Percentiles rank a stretch among this genome's conserved stretches.
Conservation (phyloP, 805 yeast species). For the Zygosaccharomyces bisporus region DNA sequence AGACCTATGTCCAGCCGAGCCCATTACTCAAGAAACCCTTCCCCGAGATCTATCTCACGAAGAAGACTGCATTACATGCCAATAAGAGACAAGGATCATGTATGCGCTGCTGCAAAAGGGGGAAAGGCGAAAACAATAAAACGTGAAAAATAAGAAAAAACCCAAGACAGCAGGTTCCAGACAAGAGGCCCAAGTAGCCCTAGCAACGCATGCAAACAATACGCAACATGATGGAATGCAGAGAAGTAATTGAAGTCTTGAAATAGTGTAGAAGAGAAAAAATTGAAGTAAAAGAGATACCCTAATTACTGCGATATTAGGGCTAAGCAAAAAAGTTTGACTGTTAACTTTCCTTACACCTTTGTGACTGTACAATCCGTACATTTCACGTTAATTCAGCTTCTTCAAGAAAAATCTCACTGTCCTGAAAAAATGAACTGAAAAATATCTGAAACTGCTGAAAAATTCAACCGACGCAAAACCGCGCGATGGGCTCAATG, state of each 20-base stretch:
- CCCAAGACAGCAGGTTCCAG: too few relatives aligned
- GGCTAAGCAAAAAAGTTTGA: background rate
- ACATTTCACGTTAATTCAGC: background rate
- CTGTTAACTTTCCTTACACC: background rate
- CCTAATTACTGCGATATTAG: background rate
- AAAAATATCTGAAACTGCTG: background rate
- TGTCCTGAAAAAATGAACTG: background rate
- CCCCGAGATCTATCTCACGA: too few relatives aligned
- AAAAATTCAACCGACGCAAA: constrained; percentile 5
- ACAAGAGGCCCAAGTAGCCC: background rate
- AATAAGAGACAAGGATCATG: too few relatives aligned
- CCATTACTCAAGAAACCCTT: background rate
- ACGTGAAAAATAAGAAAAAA: background rate
- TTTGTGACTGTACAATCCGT: background rate
- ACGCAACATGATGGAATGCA: background rate
- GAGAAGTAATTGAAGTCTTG: background rate
- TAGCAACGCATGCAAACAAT: background rate
- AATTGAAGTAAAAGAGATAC: background rate
- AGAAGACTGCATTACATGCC: too few relatives aligned
- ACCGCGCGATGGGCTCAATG: constrained; percentile 1
- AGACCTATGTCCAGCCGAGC: background rate
- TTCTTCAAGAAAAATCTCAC: background rate
- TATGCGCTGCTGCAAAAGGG: background rate
- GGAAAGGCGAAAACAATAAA: background rate
- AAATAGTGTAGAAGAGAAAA: background rate